These are phyloP conservation scores for Erodium moschatum DNA, from an alignment of 441 rosid species.

Conservation along the genomic window DNA sequence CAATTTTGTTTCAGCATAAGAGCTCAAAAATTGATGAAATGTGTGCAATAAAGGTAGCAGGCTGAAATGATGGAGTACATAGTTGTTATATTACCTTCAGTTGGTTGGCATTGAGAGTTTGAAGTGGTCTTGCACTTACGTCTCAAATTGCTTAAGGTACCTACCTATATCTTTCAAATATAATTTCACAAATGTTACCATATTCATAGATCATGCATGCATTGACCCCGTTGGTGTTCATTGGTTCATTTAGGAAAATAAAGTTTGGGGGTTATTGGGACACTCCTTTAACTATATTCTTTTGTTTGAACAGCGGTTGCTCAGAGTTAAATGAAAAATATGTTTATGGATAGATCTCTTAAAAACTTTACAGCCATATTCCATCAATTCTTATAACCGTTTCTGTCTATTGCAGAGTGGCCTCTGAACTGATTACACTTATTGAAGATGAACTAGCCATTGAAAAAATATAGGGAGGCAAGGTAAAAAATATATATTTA, in stretches of 20 bases:
- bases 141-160: constrained; percentile 36
- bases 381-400: neutral
- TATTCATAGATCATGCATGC: constrained; percentile 1
- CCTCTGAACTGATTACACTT: neutral
- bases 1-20: constrained; percentile 51
- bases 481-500: neutral
- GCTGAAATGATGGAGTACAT: constrained; percentile 40
- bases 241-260: neutral
- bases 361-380: neutral
- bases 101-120: constrained; percentile 34
- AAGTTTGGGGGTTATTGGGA: neutral
- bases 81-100: constrained; percentile 26
- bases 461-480: neutral
- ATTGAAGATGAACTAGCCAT: neutral
- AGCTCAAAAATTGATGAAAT: constrained; percentile 84
- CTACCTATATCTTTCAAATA: constrained; percentile 9
- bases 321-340: neutral
- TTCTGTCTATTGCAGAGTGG: constrained; percentile 1
- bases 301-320: neutral
- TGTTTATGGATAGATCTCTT: neutral
- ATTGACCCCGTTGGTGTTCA: neutral
- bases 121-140: constrained; percentile 29
- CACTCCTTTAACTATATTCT: neutral
- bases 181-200: neutral
- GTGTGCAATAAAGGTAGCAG: constrained; percentile 81